Evolutionary conservation across 2,329 filamentous ascomycete species (phyloP), one percentile per base, ranked within the genome.

Genomic region (Colletotrichum viniferum): DNA sequence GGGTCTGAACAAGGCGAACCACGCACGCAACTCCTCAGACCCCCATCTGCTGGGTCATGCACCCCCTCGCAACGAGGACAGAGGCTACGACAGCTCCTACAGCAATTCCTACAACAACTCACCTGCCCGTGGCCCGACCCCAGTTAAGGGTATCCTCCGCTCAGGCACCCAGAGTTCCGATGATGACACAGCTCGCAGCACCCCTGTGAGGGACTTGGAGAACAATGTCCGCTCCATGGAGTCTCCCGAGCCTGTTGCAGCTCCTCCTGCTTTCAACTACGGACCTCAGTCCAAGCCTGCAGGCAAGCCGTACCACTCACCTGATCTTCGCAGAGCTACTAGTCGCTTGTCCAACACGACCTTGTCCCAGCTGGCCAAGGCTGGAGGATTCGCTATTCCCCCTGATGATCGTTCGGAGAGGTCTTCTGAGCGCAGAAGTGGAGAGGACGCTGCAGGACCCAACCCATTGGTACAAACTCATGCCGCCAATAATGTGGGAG

Each of bases 331-430:
- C 77, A 92, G 92, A 77, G 95, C 94, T 67, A 97, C 95, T 79
- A 96, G 94, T 79, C 93, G 95, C 26, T 92, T 98, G 82, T 98
- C 97, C 30, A 91, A 89, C 78, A 92, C 92, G 2, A 98, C 96
- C 1, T 88, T 98, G 61, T 90, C 93, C 60, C 95, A 98, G 81
- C 88, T 98, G 82, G 92, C 92, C 36, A 94, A 93, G 78, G 94
- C 94, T 61, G 91, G 91, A 69, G 90, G 90, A 26, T 83, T 91
- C 64, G 81, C 86, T 62, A 81, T 90, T 69, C 81, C 86, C 60
- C 82, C 81, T 10, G 81, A 84, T 55, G 81, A 80, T 66, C 79
- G 80, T 73, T 79, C 81, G 52, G 82, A 84, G 60, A 80, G 71
- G 71, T 76, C 76, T 72, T 78, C 78, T 77, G 81, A 80, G 76